These are phyloP conservation scores for Plenodomus tracheiphilus DNA, from an alignment of 2,329 filamentous ascomycete species.

Conservation along the genomic window DNA sequence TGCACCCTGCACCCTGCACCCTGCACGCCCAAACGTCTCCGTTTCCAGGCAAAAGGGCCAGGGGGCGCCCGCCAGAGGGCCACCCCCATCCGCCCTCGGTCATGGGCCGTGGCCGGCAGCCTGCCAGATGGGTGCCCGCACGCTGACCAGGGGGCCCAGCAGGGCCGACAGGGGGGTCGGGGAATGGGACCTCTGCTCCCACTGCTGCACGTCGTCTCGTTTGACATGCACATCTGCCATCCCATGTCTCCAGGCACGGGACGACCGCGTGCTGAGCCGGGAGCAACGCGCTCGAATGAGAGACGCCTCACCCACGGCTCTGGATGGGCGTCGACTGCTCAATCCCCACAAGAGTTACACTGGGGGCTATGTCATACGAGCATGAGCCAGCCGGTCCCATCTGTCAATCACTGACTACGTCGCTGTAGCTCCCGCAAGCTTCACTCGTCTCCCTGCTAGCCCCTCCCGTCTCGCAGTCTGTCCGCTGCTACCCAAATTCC, in stretches of 20 bases:
- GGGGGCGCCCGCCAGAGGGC: slow-evolving; percentile 15
- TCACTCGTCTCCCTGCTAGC: slow-evolving; percentile 41
- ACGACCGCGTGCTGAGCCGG: not conserved
- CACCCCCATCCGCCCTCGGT: slow-evolving; percentile 5
- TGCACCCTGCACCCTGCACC: slow-evolving; percentile 12
- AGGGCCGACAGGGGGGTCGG: slow-evolving; percentile 10
- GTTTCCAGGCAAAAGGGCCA: slow-evolving; percentile 17
- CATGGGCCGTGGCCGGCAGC: not conserved
- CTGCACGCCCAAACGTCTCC: slow-evolving; percentile 37
- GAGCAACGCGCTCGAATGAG: not conserved
- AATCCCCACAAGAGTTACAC: slow-evolving; percentile 43
- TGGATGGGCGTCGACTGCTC: slow-evolving; percentile 25
- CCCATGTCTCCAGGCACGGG: not conserved
- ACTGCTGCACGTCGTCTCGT: not conserved
- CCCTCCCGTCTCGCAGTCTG: slow-evolving; percentile 38
- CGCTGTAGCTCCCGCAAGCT: slow-evolving; percentile 45
- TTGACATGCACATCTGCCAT: not conserved
- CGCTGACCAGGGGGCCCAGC: slow-evolving; percentile 4
- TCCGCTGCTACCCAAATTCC: slow-evolving; percentile 35
- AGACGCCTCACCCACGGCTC: slow-evolving; percentile 5
- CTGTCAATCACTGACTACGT: slow-evolving; percentile 39
- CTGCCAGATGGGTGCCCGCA: not conserved
- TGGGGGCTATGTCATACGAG: slow-evolving; percentile 47
- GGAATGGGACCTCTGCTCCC: no score
- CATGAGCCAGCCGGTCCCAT: slow-evolving; percentile 35